Evolutionary conservation across 1,284 basidiomycete genomes (phyloP), one percentile per base, ranked within the genome.

Genomic region (Tranzscheliella williamsii): DNA sequence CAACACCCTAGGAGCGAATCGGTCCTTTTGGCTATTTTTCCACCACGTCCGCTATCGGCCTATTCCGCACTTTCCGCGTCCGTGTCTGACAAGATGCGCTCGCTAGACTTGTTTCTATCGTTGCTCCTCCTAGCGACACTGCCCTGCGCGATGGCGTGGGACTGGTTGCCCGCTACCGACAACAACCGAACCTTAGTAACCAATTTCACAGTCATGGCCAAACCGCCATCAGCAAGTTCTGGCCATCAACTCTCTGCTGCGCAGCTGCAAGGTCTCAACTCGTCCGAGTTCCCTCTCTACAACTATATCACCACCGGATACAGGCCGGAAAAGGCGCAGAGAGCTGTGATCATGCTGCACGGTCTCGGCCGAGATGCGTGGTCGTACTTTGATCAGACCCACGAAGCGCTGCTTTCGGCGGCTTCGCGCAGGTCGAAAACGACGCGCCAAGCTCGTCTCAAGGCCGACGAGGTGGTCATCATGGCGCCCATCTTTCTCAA

Each of bases 401-500:
- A 50, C 21, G 21, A 44, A 6, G 62, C 67, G 5, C 51, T 70
- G 11, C 45, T 47, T 24, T 60, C 65, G 23, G 67, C 67, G 9
- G 65, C 64, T 13, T 57, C 52, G 6, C 36, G 57, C 3, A 50
- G 31, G 31, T 51, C 65, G 7, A 37, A 32, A 3, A 21, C 9
- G 11, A 53, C 52, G n/a, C 36, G 29, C 17, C 37, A 39, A 32
- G 5, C 53, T 5, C 40, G 50, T 4, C 38, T 67, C 12, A 45
- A 38, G 1, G 30, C 36, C 12, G 45, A 67, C 27, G 66, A 70
- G 39, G 65, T 67, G 3, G 42, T 68, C 27, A 57, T 70, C 47
- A 56, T 70, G 56, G 54, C 61, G 16, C 67, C 67, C 11, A 33
- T 58, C 32, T 70, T 70, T 24, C 29, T 66, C 23, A 70, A 70